Evolutionary conservation across 495 filamentous ascomycete species (phyloP).

Genomic region (Hypoxylon perforatum): DNA sequence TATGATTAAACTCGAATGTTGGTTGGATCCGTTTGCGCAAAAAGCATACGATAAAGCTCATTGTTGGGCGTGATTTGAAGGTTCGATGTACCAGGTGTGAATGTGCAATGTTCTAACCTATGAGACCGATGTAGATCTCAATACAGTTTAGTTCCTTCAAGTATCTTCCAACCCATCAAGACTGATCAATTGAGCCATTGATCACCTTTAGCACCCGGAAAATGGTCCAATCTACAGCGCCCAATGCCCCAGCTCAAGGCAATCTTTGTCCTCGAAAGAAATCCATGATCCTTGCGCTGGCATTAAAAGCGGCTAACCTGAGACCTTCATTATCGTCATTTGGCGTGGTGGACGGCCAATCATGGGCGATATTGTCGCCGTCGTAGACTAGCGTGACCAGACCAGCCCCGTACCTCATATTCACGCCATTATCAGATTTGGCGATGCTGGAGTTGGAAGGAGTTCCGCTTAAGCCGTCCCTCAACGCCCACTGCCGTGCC

Average conservation of each 20-base stretch:
- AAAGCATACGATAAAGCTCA: too few relatives aligned
- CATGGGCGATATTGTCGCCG: constrained; percentile 51
- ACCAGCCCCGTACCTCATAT: constrained; percentile 27
- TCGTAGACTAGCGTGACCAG: constrained; percentile 44
- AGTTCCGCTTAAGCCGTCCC: constrained; percentile 47
- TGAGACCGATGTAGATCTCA: too few relatives aligned
- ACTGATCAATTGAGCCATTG: too few relatives aligned
- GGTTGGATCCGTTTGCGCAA: too few relatives aligned
- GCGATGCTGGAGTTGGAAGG: constrained; percentile 38
- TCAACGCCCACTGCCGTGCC: constrained; percentile 52
- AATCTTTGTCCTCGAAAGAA: constrained; percentile 49
- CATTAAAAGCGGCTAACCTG: constrained; percentile 49
- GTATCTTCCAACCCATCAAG: too few relatives aligned
- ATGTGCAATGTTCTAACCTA: too few relatives aligned
- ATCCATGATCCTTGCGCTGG: constrained; percentile 52
- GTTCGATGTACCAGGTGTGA: too few relatives aligned
- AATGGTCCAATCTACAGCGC: too few relatives aligned
- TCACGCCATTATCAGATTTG: constrained; percentile 32
- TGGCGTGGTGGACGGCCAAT: constrained; percentile 55
- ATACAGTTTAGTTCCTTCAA: too few relatives aligned
- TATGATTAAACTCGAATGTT: too few relatives aligned
- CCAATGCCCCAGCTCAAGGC: background rate
- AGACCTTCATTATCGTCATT: constrained; percentile 52
- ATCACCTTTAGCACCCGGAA: too few relatives aligned
- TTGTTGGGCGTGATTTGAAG: too few relatives aligned